Conservation (phyloP, 2,329 filamentous ascomycete genomes). For the Cytospora leucostoma region DNA sequence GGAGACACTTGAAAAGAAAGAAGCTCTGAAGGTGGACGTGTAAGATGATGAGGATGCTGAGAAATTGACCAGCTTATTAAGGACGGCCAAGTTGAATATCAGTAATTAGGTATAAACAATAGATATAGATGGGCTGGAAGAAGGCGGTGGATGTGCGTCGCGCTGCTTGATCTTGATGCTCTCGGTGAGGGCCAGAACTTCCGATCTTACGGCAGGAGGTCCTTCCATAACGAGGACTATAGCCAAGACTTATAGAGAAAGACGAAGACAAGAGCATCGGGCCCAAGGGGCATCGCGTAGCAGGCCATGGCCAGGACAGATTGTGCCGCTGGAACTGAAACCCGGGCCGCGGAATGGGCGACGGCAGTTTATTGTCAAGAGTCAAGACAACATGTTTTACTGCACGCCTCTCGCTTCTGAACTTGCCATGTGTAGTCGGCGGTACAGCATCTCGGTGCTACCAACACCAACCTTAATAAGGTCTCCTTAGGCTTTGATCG, state of each 20-base stretch:
- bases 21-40: too few species aligned
- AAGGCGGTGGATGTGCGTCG: too few species aligned
- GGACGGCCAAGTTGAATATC: too few species aligned
- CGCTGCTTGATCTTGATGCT: background rate
- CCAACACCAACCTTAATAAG: slow-evolving; percentile 21
- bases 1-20: too few species aligned
- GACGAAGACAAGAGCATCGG: slow-evolving; percentile 5
- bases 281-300: slow-evolving; percentile 7
- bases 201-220: background rate
- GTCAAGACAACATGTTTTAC: slow-evolving; percentile 12
- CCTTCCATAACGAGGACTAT: background rate
- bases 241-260: slow-evolving; percentile 18
- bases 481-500: slow-evolving; percentile 27
- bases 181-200: background rate
- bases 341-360: slow-evolving; percentile 20
- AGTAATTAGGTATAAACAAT: too few species aligned
- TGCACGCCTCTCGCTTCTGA: slow-evolving; percentile 9
- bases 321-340: slow-evolving; percentile 20
- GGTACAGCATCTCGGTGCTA: slow-evolving; percentile 26
- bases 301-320: slow-evolving; percentile 18
- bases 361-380: slow-evolving; percentile 8
- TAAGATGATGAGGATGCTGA: too few species aligned
- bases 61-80: too few species aligned
- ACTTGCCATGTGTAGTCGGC: slow-evolving; percentile 10
- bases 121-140: too few species aligned